These are phyloP conservation scores for Xylaria sp. DNA, from an alignment of 2,329 filamentous ascomycete genomes.

Conservation along the genomic window DNA sequence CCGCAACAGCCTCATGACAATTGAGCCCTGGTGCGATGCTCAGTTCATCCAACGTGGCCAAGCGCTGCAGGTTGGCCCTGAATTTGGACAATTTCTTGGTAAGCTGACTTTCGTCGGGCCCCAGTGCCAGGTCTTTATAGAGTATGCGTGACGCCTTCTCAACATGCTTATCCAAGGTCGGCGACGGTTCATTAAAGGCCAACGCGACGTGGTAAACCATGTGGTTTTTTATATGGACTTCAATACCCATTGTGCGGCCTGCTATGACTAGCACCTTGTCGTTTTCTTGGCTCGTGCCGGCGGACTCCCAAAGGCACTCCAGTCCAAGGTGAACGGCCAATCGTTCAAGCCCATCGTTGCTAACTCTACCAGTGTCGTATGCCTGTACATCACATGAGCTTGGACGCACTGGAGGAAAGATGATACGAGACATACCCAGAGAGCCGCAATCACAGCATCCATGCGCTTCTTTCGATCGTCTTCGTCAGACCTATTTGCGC, in stretches of 20 bases:
- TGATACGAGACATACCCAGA: constrained; percentile 60
- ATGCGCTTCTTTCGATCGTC: constrained; percentile 67
- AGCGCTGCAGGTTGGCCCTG: constrained; percentile 74
- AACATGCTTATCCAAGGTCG: constrained; percentile 68
- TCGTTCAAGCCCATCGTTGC: constrained; percentile 78
- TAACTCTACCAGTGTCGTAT: constrained; percentile 70
- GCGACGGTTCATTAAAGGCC: constrained; percentile 69
- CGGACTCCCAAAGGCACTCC: constrained; percentile 70
- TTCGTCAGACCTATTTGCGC: constrained; percentile 58
- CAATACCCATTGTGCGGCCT: constrained; percentile 68
- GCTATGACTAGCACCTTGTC: constrained; percentile 69
- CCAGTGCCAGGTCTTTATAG: constrained; percentile 70
- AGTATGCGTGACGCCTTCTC: constrained; percentile 74
- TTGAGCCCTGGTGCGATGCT: constrained; percentile 76
- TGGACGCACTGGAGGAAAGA: constrained; percentile 49
- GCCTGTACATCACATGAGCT: constrained; percentile 35
- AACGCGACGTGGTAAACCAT: constrained; percentile 72
- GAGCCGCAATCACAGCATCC: constrained; percentile 61
- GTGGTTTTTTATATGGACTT: constrained; percentile 71
- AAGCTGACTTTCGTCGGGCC: constrained; percentile 69
- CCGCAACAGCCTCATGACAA: constrained; percentile 80
- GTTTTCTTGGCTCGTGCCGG: constrained; percentile 59
- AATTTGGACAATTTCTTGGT: constrained; percentile 79
- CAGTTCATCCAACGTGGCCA: constrained; percentile 77
- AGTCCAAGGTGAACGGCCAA: constrained; percentile 75